Conservation (phyloP, 75 land plant species). For the Isoetes taiwanensis region DNA sequence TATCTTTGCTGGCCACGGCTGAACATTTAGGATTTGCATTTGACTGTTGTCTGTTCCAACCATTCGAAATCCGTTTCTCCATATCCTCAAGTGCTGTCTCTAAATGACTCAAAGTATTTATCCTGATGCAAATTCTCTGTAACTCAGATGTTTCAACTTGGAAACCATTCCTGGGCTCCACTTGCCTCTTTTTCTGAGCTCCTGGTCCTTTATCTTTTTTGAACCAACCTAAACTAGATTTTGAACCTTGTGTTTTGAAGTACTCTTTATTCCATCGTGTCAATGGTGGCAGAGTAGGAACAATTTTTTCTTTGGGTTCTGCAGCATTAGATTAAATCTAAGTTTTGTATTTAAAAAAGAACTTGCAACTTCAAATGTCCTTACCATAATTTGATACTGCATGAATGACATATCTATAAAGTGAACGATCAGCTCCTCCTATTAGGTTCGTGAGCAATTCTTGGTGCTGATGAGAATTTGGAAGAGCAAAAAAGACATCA, state of each 20-base stretch:
- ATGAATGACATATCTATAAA: slow-evolving; percentile 51
- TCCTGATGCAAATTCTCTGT: slow-evolving; percentile 62
- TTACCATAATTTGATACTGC: slow-evolving; percentile 84
- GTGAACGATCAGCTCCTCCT: slow-evolving; percentile 52
- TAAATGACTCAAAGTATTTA: slow-evolving; percentile 67
- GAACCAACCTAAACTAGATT: slow-evolving; percentile 37
- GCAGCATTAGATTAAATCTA: slow-evolving; percentile 1
- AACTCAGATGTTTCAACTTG: slow-evolving; percentile 30
- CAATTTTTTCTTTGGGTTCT: slow-evolving; percentile 44
- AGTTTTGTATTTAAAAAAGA: slow-evolving; percentile 2
- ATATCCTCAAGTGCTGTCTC: slow-evolving; percentile 47
- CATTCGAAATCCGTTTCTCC: slow-evolving; percentile 56
- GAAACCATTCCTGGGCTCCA: slow-evolving; percentile 6
- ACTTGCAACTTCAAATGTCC: not conserved
- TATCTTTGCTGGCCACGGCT: slow-evolving; percentile 25
- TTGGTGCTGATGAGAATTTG: slow-evolving; percentile 49
- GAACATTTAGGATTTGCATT: not conserved
- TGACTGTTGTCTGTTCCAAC: slow-evolving; percentile 21
- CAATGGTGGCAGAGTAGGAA: slow-evolving; percentile 60
- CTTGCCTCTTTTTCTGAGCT: not conserved
- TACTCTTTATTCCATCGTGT: slow-evolving; percentile 50
- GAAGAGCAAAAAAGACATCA: slow-evolving; percentile 74
- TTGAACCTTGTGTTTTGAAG: no score
- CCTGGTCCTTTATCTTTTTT: slow-evolving; percentile 55
- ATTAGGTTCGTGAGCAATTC: slow-evolving; percentile 54